Evolutionary conservation across 768 basidiomycete species (phyloP), one percentile per base, ranked within the genome.

Genomic region (Cystofilobasidium bisporidii): DNA sequence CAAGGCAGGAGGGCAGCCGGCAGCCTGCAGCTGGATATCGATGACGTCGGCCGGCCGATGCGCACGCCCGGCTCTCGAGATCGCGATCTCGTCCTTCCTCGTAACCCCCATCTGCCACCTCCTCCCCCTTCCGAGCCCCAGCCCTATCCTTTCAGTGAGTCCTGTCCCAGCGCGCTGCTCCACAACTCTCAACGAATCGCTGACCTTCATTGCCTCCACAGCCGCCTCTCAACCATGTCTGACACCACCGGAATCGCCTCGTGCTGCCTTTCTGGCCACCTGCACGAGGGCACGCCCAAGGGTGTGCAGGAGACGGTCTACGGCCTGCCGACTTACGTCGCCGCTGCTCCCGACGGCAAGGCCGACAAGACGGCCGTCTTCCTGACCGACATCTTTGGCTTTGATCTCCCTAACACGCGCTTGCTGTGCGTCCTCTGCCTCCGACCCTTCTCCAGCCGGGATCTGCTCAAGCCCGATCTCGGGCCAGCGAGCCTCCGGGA

Each of bases 371-470:
- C 74, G 2, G 70, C 77, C 55, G 70, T 79, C 59, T 73, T 77
- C 67, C 71, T 79, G 36, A 63, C 74, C 30, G 77, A 78, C 28
- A 74, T 79, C 66, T 79, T 79, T 63, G 78, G 78, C 30, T 73
- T 72, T 36, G 72, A 78, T 45, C 70, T 76, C 17, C 58, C 71
- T 62, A 75, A 78, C 61, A 69, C 74, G 30, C 72, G 74, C 50
- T 47, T 72, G 3, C 65, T 70, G 18, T 5, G 5, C 3, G 47
- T n/a, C 43, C 10, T 2, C 22, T n/a, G 47, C 11, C 8, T n/a
- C 22, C 17, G 47, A 4, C 8, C 17, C n/a, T 24, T 47, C 45
- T 47, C 45, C 11, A 11, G 20, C 33, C 50, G 33, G 43, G 36
- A n/a, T 22, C 8, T 5, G 17, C 6, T 59, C 20, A 20, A 15